Evolutionary conservation across 352 stramenopile species (phyloP).

Genomic region (Phytophthora pini): DNA sequence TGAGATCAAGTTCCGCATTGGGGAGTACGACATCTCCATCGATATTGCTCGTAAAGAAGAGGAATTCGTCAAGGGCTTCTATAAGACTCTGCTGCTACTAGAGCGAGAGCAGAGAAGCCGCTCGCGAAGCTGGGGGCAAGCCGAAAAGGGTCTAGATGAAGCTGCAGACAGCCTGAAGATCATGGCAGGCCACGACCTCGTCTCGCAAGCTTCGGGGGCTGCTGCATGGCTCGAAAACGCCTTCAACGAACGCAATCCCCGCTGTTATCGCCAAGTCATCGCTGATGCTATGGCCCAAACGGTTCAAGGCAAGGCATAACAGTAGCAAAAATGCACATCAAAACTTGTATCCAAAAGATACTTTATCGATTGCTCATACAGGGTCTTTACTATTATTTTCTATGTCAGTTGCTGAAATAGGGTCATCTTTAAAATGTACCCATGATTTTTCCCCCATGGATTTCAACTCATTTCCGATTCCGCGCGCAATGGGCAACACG

Average conservation of each 20-base stretch:
- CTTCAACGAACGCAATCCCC: constrained; percentile 39
- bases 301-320: constrained; percentile 28
- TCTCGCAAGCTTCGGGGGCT: constrained; percentile 32
- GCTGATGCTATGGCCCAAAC: constrained; percentile 23
- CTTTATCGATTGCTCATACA: neutral
- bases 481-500: constrained; percentile 32
- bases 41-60: constrained; percentile 65
- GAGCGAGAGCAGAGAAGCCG: constrained; percentile 48
- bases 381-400: constrained; percentile 5
- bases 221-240: constrained; percentile 42
- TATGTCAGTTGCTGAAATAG: constrained; percentile 12
- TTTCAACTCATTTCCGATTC: constrained; percentile 21
- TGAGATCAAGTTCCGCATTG: constrained; percentile 71
- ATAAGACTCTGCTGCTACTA: constrained; percentile 58
- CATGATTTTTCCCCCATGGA: constrained; percentile 5
- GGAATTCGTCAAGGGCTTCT: constrained; percentile 49
- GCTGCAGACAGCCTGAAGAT: constrained; percentile 47
- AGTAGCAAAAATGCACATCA: too few species aligned
- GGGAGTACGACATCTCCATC: constrained; percentile 45
- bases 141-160: constrained; percentile 35
- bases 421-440: constrained; percentile 22
- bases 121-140: constrained; percentile 38
- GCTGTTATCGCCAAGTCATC: constrained; percentile 45
- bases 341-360: too few species aligned
- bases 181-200: constrained; percentile 28